Base-by-base conservation (phyloP, 164 flowering plant genomes). In the Pachysandra terminalis region DNA sequence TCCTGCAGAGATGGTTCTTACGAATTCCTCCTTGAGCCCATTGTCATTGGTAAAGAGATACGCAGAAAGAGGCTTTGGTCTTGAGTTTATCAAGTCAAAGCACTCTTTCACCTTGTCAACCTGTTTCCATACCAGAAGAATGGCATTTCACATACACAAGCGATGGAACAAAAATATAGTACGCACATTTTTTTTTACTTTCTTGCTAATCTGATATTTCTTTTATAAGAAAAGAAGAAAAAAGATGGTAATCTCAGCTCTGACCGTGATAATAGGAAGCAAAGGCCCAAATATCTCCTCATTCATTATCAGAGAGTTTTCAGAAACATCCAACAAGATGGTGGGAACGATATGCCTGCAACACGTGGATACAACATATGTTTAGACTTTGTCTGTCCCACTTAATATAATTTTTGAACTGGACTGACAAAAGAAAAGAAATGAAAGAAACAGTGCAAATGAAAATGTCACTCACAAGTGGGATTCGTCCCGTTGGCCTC, bases 271-370 rank as follows among this genome's bases (percentile, higher is more conserved):
- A 65, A 94, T 94, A 62, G 98, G 96, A 70, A 91, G 96, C 63
- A 95, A 76, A 7, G 98, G 98, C 53, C 98, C 98, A 78, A 91
- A 91, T 67, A 94, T 90, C 82, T 94, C 97, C 71, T 91, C 98
- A 28, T 61, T 85, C 98, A 94, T 94, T 75, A 95, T 84, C 78
- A 85, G 57, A 65, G 96, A 87, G 64, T 95, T 87, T 62, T 65
- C 80, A 35, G 98, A 96, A 68, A 83, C 93, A 84, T 91, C 97
- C 73, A 91, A 68, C 73, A 95, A 74, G 56, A 95, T 62, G 55
- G 98, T 90, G 23, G 98, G 98, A 79, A 92, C 82, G 76, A 95
- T 90, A 66, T 72, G 82, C 68, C 98, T 91, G 85, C 57, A 69
- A 54, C 26, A 57, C 24, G 69, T 51, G 26, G 27, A 65, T 64